phyloP scores from a whole-genome alignment of 768 basidiomycete species.

The Sporobolomyces pararoseus region DNA sequence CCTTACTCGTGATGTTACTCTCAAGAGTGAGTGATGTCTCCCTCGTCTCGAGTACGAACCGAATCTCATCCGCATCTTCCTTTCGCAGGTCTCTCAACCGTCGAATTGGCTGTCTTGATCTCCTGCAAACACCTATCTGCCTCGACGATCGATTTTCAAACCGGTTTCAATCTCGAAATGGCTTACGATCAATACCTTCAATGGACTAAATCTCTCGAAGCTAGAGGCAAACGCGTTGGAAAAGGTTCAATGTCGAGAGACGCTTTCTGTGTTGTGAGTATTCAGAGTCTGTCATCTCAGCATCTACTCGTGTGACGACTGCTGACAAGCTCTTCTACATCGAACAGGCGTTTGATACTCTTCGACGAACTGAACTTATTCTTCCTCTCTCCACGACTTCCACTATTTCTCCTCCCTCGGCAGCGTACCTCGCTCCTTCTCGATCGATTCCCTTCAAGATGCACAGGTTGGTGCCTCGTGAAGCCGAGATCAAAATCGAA shows the following conservation, averaged over 20 bases:
- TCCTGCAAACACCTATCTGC: slow-evolving; percentile 68
- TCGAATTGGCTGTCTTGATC: slow-evolving; percentile 68
- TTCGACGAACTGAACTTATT: slow-evolving; percentile 30
- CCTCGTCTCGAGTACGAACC: not conserved
- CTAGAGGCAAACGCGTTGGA: slow-evolving; percentile 9
- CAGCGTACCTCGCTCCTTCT: slow-evolving; percentile 14
- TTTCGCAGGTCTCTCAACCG: slow-evolving; percentile 61
- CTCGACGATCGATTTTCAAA: slow-evolving; percentile 62
- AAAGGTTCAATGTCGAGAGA: slow-evolving; percentile 11
- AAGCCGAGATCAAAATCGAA: slow-evolving; percentile 24
- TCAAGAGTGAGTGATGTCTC: slow-evolving; percentile 13
- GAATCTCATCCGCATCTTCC: no score
- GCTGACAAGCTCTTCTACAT: no score
- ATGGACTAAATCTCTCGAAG: slow-evolving; percentile 32
- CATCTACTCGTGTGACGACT: no score
- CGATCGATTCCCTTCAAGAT: slow-evolving; percentile 27
- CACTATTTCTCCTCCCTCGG: slow-evolving; percentile 1
- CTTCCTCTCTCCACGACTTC: slow-evolving; percentile 30
- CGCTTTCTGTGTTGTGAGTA: slow-evolving; percentile 12
- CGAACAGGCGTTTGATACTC: slow-evolving; percentile 37
- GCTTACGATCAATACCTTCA: slow-evolving; percentile 59
- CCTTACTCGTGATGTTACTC: slow-evolving; percentile 3
- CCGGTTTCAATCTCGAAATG: slow-evolving; percentile 85
- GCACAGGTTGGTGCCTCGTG: slow-evolving; percentile 30
- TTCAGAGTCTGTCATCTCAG: no score